Conservation (phyloP, 1,139 yeast genomes). For the Saccharomyces hybrid region DNA sequence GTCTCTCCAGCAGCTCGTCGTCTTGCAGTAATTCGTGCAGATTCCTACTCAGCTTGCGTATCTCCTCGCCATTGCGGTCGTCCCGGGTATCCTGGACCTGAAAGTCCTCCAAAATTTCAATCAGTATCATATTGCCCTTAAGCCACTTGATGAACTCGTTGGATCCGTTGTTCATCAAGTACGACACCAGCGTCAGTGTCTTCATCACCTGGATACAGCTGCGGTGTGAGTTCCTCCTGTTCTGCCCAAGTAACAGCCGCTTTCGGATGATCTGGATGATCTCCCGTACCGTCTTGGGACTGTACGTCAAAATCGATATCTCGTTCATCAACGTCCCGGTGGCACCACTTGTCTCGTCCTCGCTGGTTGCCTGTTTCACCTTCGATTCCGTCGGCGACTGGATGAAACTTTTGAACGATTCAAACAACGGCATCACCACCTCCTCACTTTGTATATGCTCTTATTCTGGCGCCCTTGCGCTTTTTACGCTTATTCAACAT, state of each 20-base stretch:
- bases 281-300: constrained; percentile 28
- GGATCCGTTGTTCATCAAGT: constrained; percentile 29
- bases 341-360: constrained; percentile 26
- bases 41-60: constrained; percentile 16
- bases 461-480: not conserved
- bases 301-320: constrained; percentile 30
- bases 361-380: constrained; percentile 29
- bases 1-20: constrained; percentile 22
- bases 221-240: constrained; percentile 20
- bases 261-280: constrained; percentile 25
- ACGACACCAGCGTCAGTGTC: constrained; percentile 27
- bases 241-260: constrained; percentile 19
- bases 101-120: constrained; percentile 16
- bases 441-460: not conserved
- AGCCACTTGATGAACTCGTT: constrained; percentile 29
- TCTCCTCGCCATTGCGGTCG: constrained; percentile 20
- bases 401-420: constrained; percentile 25
- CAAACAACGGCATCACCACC: constrained; percentile 22
- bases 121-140: constrained; percentile 16
- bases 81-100: constrained; percentile 15
- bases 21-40: constrained; percentile 20
- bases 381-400: constrained; percentile 27
- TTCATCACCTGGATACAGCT: constrained; percentile 26
- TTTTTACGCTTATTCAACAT: not conserved
- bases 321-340: constrained; percentile 32